Percentiles rank a stretch among this genome's conserved stretches.
phyloP scores from a whole-genome alignment of 441 rosid genomes.

The Caryocar brasiliense region DNA sequence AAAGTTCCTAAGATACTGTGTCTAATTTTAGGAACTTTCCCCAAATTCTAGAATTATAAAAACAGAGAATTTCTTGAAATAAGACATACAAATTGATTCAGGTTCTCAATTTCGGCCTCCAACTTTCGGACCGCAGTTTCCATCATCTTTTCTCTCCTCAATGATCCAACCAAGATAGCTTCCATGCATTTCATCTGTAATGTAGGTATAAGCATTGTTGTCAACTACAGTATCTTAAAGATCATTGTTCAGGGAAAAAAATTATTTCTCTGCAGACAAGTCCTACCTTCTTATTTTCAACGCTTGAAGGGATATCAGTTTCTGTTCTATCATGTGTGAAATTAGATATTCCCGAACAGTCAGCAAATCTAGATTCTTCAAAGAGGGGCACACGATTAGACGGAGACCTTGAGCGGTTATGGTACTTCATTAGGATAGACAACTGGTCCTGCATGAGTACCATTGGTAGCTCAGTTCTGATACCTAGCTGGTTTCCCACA shows the following conservation, averaged over 20 bases:
- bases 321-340: conserved; percentile 21
- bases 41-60: not conserved
- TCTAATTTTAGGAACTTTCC: not conserved
- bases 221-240: conserved; percentile 8
- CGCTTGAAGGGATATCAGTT: conserved; percentile 18
- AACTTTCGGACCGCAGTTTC: conserved; percentile 40
- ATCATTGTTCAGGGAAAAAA: conserved; percentile 6
- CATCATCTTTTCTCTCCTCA: conserved; percentile 63
- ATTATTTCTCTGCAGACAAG: conserved; percentile 9
- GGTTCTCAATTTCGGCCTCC: conserved; percentile 51
- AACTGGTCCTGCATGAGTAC: conserved; percentile 52
- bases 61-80: conserved; percentile 1
- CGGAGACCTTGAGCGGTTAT: conserved; percentile 29
- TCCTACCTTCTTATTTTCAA: conserved; percentile 37
- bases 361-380: conserved; percentile 28
- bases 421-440: conserved; percentile 49
- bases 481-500: conserved; percentile 8
- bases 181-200: conserved; percentile 35
- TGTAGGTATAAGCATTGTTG: conserved; percentile 11
- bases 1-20: conserved; percentile 4
- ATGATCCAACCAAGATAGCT: conserved; percentile 40
- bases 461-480: conserved; percentile 14
- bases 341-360: conserved; percentile 18
- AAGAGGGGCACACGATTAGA: conserved; percentile 23
- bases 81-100: conserved; percentile 46